Percentiles rank a stretch among this genome's conserved stretches.
phyloP scores from a whole-genome alignment of 768 basidiomycete species.

The Serpula lacrymans region DNA sequence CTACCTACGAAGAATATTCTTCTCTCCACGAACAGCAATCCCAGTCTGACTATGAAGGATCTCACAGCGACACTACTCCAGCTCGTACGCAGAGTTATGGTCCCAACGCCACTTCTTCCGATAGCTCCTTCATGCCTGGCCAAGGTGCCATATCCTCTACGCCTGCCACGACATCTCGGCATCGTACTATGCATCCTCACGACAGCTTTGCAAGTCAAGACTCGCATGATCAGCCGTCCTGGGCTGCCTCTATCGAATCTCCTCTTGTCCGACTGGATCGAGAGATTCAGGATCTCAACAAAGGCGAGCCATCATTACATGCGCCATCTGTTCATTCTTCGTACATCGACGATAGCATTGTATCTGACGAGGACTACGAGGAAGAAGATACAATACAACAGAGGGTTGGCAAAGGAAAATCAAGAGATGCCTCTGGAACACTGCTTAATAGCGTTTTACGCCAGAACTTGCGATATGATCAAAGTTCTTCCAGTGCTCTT shows the following conservation, averaged over 20 bases:
- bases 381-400: conserved; percentile 26
- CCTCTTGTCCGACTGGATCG: conserved; percentile 67
- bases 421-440: conserved; percentile 37
- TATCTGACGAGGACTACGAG: conserved; percentile 28
- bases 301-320: conserved; percentile 27
- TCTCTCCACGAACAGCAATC: conserved; percentile 49
- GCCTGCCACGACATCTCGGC: conserved; percentile 50
- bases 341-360: conserved; percentile 1
- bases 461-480: conserved; percentile 43
- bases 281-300: conserved; percentile 54
- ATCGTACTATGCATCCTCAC: conserved; percentile 24
- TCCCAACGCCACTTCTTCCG: conserved; percentile 49
- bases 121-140: conserved; percentile 72
- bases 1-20: conserved; percentile 68
- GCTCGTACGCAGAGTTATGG: conserved; percentile 26
- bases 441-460: conserved; percentile 50
- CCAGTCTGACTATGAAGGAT: conserved; percentile 29
- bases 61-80: conserved; percentile 10
- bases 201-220: conserved; percentile 36
- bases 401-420: conserved; percentile 42
- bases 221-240: conserved; percentile 53
- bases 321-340: conserved; percentile 8
- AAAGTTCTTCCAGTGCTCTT: conserved; percentile 17
- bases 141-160: conserved; percentile 77
- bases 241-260: conserved; percentile 72